Evolutionary conservation across 2,329 filamentous ascomycete genomes (phyloP).

Genomic region (Xylaria hypoxylon): DNA sequence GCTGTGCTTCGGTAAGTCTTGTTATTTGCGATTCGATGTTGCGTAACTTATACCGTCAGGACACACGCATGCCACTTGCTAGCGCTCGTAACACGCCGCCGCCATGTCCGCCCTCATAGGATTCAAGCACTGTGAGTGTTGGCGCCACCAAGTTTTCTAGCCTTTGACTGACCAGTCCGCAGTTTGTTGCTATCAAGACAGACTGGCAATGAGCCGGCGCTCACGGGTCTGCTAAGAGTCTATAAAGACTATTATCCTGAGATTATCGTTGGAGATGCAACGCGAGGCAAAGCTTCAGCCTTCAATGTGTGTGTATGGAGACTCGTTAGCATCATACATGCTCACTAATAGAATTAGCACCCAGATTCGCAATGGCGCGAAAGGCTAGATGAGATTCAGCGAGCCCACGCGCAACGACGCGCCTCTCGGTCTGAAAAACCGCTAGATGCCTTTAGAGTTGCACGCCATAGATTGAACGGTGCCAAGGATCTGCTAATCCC

Average conservation of each 20-base stretch:
- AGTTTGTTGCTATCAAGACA: conserved; percentile 70
- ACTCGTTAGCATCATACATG: conserved; percentile 6
- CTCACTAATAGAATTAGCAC: conserved; percentile 62
- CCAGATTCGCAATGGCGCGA: conserved; percentile 81
- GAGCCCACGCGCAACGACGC: conserved; percentile 62
- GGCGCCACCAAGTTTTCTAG: neutral
- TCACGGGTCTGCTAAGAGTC: conserved; percentile 80
- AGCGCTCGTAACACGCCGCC: conserved; percentile 81
- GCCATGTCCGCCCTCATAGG: conserved; percentile 84
- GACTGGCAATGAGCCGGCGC: conserved; percentile 76
- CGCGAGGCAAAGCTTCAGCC: conserved; percentile 69
- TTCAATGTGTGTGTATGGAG: conserved; percentile 63
- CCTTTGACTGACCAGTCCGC: conserved; percentile 5
- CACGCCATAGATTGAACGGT: conserved; percentile 62
- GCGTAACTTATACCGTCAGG: conserved; percentile 51
- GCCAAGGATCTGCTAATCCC: conserved; percentile 69
- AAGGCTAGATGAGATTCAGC: conserved; percentile 75
- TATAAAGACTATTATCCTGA: conserved; percentile 94
- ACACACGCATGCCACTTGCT: conserved; percentile 79
- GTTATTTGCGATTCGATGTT: neutral
- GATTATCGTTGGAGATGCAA: conserved; percentile 79
- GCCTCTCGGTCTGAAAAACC: conserved; percentile 55
- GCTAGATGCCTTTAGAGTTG: conserved; percentile 72
- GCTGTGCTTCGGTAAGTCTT: conserved; percentile 73
- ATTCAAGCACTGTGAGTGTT: conserved; percentile 76